Conservation (phyloP, 2,329 filamentous ascomycete genomes). For the Colletotrichum theobromicola region DNA sequence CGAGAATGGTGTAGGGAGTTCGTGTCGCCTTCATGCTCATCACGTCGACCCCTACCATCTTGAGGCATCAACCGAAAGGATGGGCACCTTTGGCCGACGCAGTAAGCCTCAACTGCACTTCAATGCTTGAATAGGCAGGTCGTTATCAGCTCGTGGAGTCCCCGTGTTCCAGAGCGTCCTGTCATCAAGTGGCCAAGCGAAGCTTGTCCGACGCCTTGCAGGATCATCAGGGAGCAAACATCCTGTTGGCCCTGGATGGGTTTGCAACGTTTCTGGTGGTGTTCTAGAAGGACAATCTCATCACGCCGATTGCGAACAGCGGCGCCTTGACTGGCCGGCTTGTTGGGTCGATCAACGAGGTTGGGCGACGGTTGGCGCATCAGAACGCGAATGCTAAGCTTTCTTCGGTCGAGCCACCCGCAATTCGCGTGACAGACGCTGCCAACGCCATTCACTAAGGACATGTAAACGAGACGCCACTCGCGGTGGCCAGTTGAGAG, state of each 20-base stretch:
- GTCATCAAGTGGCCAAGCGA: neutral
- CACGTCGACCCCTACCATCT: neutral
- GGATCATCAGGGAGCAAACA: neutral
- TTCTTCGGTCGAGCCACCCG: neutral
- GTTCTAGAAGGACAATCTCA: neutral
- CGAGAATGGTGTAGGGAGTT: neutral
- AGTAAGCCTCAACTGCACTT: neutral
- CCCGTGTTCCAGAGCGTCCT: neutral
- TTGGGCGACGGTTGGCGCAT: neutral
- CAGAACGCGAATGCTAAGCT: neutral
- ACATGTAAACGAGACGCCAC: neutral
- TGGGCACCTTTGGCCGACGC: neutral
- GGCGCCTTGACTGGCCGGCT: neutral
- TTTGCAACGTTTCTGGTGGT: neutral
- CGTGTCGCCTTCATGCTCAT: neutral
- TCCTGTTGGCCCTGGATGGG: neutral
- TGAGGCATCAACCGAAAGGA: neutral
- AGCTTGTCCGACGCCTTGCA: neutral
- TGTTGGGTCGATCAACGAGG: neutral
- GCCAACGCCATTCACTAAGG: neutral
- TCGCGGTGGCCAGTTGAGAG: neutral
- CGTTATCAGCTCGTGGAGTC: neutral
- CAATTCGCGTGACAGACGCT: neutral
- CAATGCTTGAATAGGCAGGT: conserved; percentile 2
- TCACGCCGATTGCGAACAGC: neutral